phyloP scores from a whole-genome alignment of 2,329 filamentous ascomycete genomes.

The Exophiala sideris region DNA sequence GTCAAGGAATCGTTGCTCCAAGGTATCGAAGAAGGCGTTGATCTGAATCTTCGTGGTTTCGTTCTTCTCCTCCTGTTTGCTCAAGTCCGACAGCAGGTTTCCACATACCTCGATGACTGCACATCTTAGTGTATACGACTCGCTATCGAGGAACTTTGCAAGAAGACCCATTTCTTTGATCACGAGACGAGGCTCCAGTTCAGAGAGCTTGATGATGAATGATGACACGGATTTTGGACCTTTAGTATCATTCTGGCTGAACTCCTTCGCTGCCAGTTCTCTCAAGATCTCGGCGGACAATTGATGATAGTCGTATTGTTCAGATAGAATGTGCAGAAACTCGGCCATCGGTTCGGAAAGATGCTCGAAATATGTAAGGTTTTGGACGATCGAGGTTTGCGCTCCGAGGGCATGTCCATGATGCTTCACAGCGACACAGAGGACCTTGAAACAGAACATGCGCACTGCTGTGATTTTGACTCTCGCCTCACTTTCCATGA shows the following conservation, averaged over 20 bases:
- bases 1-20: slow-evolving; percentile 94
- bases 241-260: slow-evolving; percentile 92
- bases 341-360: slow-evolving; percentile 99
- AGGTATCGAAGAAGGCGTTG: slow-evolving; percentile 92
- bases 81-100: slow-evolving; percentile 87
- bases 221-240: slow-evolving; percentile 94
- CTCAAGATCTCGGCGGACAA: slow-evolving; percentile 88
- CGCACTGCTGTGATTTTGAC: slow-evolving; percentile 84
- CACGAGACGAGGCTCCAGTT: slow-evolving; percentile 83
- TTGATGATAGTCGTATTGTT: slow-evolving; percentile 97
- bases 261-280: slow-evolving; percentile 95
- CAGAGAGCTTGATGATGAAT: slow-evolving; percentile 90
- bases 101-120: slow-evolving; percentile 96
- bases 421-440: slow-evolving; percentile 95
- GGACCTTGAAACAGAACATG: slow-evolving; percentile 95
- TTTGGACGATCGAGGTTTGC: slow-evolving; percentile 97
- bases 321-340: slow-evolving; percentile 89
- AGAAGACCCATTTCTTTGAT: slow-evolving; percentile 97
- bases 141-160: slow-evolving; percentile 91
- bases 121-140: slow-evolving; percentile 91
- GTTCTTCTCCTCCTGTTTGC: slow-evolving; percentile 82
- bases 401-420: slow-evolving; percentile 95
- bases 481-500: slow-evolving; percentile 89
- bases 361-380: slow-evolving; percentile 96
- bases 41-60: slow-evolving; percentile 94